These are phyloP conservation scores for Xerocomus brunneocitrinus DNA, from an alignment of 768 basidiomycete genomes.

Conservation along the genomic window DNA sequence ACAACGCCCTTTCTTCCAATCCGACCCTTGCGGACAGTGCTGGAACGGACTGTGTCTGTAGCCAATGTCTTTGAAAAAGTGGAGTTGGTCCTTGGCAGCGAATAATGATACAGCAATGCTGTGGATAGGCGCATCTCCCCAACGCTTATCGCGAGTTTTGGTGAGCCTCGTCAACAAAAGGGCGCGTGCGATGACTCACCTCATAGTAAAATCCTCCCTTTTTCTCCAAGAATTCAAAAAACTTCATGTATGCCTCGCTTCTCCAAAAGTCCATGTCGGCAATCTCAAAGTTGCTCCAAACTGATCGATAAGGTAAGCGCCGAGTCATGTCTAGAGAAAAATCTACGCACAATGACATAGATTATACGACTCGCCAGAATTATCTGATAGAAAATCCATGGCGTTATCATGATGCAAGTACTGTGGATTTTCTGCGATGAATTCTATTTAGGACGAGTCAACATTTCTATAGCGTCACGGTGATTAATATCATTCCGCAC, in stretches of 20 bases:
- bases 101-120: conserved; percentile 90
- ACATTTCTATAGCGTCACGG: conserved; percentile 26
- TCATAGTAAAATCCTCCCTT: conserved; percentile 90
- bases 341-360: conserved; percentile 52
- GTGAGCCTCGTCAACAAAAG: conserved; percentile 3
- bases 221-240: conserved; percentile 76
- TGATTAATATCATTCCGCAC: conserved; percentile 33
- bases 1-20: conserved; percentile 75
- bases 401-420: conserved; percentile 55
- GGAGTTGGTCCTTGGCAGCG: conserved; percentile 82
- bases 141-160: conserved; percentile 46
- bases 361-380: conserved; percentile 62
- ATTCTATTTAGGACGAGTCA: conserved; percentile 45
- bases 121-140: conserved; percentile 94
- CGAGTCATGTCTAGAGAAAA: neutral
- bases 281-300: conserved; percentile 96
- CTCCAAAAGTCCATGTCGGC: conserved; percentile 82
- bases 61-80: conserved; percentile 93
- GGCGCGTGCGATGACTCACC: conserved; percentile 30
- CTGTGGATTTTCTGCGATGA: conserved; percentile 50
- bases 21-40: conserved; percentile 79
- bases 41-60: conserved; percentile 94
- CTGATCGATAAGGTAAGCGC: conserved; percentile 33
- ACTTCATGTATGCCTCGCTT: conserved; percentile 73
- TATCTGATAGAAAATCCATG: conserved; percentile 60